Evolutionary conservation across 108 stramenopile genomes (phyloP).

Genomic region (Cyclostephanos invisitatus): DNA sequence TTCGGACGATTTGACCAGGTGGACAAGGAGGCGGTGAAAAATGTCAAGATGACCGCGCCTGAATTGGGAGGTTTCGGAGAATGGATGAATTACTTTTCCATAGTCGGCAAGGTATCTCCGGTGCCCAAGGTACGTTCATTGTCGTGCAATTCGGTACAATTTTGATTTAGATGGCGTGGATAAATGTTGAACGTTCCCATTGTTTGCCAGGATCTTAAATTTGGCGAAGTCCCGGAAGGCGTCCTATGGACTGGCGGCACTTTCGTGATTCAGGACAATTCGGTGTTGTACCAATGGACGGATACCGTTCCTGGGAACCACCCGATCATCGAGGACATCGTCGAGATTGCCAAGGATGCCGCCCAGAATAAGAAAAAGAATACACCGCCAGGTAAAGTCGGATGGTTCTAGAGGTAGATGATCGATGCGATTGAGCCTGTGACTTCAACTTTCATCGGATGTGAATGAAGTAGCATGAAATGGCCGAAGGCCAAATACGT

Average conservation of each 20-base stretch:
- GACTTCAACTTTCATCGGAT: neutral
- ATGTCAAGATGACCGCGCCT: slow-evolving; percentile 65
- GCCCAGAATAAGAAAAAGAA: slow-evolving; percentile 28
- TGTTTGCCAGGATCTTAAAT: slow-evolving; percentile 54
- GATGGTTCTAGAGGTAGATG: slow-evolving; percentile 4
- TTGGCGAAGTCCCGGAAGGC: slow-evolving; percentile 79
- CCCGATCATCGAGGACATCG: slow-evolving; percentile 67
- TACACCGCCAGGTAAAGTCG: neutral
- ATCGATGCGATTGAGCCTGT: neutral
- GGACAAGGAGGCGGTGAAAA: slow-evolving; percentile 55
- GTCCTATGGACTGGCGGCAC: slow-evolving; percentile 87
- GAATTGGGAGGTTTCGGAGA: slow-evolving; percentile 44
- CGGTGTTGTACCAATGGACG: slow-evolving; percentile 75
- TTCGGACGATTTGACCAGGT: slow-evolving; percentile 55
- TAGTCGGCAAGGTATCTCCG: slow-evolving; percentile 65
- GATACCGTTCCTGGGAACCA: slow-evolving; percentile 84
- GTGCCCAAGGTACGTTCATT: slow-evolving; percentile 29
- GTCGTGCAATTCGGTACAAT: neutral
- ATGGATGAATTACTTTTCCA: slow-evolving; percentile 59
- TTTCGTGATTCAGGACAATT: slow-evolving; percentile 74
- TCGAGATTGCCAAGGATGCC: slow-evolving; percentile 50
- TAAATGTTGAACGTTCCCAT: neutral
- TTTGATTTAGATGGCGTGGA: neutral
- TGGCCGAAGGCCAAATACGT: neutral
- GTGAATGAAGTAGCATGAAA: slow-evolving; percentile 31